phyloP scores from a whole-genome alignment of 108 stramenopile genomes.

The Parietichytrium sp. region DNA sequence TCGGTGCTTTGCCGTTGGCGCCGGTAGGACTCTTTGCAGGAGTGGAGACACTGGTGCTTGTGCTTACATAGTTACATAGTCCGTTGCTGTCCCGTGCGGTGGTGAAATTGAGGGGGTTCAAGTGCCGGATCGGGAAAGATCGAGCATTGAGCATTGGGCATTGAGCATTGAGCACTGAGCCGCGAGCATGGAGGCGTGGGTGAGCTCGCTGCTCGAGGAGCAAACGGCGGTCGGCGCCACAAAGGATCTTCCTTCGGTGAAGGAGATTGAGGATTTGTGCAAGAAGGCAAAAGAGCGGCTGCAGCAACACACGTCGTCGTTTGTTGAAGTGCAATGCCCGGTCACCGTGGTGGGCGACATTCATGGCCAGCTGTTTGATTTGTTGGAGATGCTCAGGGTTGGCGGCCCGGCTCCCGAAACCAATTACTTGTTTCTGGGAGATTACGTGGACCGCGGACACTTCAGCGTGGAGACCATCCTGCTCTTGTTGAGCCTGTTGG shows the following conservation, averaged over 20 bases:
- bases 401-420: conserved; percentile 64
- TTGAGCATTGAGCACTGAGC: no score
- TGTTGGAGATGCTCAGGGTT: conserved; percentile 21
- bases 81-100: no score
- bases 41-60: no score
- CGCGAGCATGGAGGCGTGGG: conserved; percentile 32
- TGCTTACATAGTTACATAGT: no score
- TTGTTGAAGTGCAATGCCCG: conserved; percentile 15
- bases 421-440: conserved; percentile 88
- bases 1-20: no score
- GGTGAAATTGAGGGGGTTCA: no score
- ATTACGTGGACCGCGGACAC: conserved; percentile 89
- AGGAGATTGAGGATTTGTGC: background rate
- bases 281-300: background rate
- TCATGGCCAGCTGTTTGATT: conserved; percentile 42
- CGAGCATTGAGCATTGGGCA: no score
- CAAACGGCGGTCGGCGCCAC: background rate
- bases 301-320: background rate
- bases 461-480: conserved; percentile 87
- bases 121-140: no score
- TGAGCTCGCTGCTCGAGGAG: background rate
- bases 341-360: conserved; percentile 40
- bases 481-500: conserved; percentile 81
- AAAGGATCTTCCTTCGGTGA: background rate
- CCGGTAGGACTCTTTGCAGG: no score